A percentile compares a stretch with the other conserved stretches of the same genome.
These are phyloP conservation scores for Arthroderma uncinatum DNA, from an alignment of 2,329 filamentous ascomycete genomes.

Conservation along the genomic window DNA sequence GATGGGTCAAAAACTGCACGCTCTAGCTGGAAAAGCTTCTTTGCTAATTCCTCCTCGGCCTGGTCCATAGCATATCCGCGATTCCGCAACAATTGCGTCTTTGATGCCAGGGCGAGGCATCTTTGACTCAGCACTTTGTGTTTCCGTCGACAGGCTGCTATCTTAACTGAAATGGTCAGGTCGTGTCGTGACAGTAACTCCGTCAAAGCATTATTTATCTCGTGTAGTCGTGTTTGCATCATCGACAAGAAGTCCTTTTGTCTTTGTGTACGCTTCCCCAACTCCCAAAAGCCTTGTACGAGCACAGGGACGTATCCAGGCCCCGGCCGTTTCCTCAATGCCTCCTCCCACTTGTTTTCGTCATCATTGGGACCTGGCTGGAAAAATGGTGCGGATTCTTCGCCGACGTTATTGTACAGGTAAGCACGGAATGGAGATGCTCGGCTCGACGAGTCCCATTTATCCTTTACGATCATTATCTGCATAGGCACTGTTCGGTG, in stretches of 20 bases:
- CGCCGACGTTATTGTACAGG: slow-evolving; percentile 52
- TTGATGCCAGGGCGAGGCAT: slow-evolving; percentile 50
- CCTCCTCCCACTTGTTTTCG: slow-evolving; percentile 53
- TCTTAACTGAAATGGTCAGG: slow-evolving; percentile 47
- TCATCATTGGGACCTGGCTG: slow-evolving; percentile 48
- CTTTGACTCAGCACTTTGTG: slow-evolving; percentile 51
- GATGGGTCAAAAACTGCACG: slow-evolving; percentile 49
- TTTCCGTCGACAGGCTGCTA: slow-evolving; percentile 48
- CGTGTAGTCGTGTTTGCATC: slow-evolving; percentile 49
- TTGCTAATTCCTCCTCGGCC: slow-evolving; percentile 52
- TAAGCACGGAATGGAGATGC: slow-evolving; percentile 49
- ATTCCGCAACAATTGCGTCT: slow-evolving; percentile 53
- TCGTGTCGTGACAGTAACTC: slow-evolving; percentile 51
- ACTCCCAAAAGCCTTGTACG: slow-evolving; percentile 48
- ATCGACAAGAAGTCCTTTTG: slow-evolving; percentile 48
- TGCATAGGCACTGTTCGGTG: slow-evolving; percentile 52
- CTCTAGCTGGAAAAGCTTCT: slow-evolving; percentile 49
- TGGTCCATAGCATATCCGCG: slow-evolving; percentile 55
- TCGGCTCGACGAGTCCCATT: slow-evolving; percentile 47
- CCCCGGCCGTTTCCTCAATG: slow-evolving; percentile 47
- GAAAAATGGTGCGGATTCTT: slow-evolving; percentile 51
- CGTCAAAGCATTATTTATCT: slow-evolving; percentile 53
- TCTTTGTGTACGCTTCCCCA: slow-evolving; percentile 47
- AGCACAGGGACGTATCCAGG: slow-evolving; percentile 50
- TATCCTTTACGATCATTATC: slow-evolving; percentile 48